Percentiles rank a stretch among this genome's conserved stretches.
phyloP scores from a whole-genome alignment of 805 yeast species.

The Lipomyces kockii region DNA sequence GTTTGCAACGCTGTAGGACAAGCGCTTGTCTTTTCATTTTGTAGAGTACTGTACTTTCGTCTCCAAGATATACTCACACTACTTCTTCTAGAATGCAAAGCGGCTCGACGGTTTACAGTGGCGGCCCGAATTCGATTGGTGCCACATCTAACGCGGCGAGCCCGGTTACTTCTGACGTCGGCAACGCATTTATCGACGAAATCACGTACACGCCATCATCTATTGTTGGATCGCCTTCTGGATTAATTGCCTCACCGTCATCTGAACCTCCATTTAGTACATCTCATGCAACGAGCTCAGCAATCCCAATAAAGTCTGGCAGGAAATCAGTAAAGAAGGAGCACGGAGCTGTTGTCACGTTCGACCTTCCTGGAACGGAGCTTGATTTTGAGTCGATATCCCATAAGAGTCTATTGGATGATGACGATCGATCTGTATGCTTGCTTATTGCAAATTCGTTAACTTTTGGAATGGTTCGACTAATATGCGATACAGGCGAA shows the following conservation, averaged over 20 bases:
- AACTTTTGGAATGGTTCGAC: neutral
- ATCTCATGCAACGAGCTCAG: conserved; percentile 30
- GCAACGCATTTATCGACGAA: conserved; percentile 37
- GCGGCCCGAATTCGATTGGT: conserved; percentile 16
- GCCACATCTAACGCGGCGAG: conserved; percentile 19
- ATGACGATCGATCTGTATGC: conserved; percentile 31
- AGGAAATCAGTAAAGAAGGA: conserved; percentile 3
- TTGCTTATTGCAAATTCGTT: neutral
- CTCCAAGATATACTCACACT: neutral
- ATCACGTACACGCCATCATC: conserved; percentile 39
- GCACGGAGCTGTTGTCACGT: conserved; percentile 14
- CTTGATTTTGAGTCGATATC: conserved; percentile 27
- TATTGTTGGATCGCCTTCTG: conserved; percentile 39
- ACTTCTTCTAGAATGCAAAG: neutral
- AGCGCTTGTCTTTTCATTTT: no score
- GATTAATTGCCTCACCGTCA: conserved; percentile 22
- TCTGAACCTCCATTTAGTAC: conserved; percentile 18
- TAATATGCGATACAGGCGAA: conserved; percentile 13
- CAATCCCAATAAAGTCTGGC: conserved; percentile 28
- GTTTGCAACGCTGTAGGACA: neutral
- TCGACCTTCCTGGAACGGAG: conserved; percentile 19
- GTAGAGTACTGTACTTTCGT: no score
- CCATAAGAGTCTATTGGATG: conserved; percentile 22
- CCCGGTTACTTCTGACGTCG: conserved; percentile 25
- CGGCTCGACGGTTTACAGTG: neutral